Base-by-base conservation (phyloP, 139 green algal genomes). In the Chlamydomonas sphaeroides region DNA sequence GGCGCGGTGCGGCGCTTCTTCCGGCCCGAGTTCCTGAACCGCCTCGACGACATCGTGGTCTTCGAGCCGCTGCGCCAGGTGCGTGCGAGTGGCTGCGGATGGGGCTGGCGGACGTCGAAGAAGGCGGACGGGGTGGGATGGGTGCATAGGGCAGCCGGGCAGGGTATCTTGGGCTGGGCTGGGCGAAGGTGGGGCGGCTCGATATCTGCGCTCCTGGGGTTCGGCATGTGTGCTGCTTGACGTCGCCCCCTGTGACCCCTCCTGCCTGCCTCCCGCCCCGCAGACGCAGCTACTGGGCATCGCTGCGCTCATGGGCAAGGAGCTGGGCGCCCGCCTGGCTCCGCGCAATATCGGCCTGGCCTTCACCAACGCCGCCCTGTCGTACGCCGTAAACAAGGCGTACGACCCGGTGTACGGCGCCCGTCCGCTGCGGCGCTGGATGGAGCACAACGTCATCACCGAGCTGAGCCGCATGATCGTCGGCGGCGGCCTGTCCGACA, bases 1-100 rank as follows among this genome's bases (percentile, higher is more conserved):
- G 56, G 53, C 6, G 65, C 79, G 4, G 87, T 69, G 10, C 51
- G 53, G 26, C 65, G 79, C 53, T 91, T 73, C 72, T 98, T 96
- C 87, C 77, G 91, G 25, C 95, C 95, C 1, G 92, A 98, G 91
- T 94, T 98, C 75, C 85, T 98, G 23, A 98, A 98, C 88, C 84
- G 95, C 23, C 74, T 98, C 30, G 95, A 98, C 78, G 95, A 98
- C 65, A 91, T 98, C 30, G 91, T 98, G 30, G 78, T 97, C 48
- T 98, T 98, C 77, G 89, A 96, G 51, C 91, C 95, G 23, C 88
- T 81, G 21, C 59, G 26, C 21, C 39, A 33, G 5, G 32, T 53
- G 45, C 10, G 45, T 53, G 45, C 11, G 14, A n/a, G n/a, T n/a
- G n/a, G n/a, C n/a, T n/a, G n/a, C n/a, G n/a, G n/a, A n/a, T n/a